Conservation (phyloP, 192 early-diverging fungal species). For the Pilaira anomala region DNA sequence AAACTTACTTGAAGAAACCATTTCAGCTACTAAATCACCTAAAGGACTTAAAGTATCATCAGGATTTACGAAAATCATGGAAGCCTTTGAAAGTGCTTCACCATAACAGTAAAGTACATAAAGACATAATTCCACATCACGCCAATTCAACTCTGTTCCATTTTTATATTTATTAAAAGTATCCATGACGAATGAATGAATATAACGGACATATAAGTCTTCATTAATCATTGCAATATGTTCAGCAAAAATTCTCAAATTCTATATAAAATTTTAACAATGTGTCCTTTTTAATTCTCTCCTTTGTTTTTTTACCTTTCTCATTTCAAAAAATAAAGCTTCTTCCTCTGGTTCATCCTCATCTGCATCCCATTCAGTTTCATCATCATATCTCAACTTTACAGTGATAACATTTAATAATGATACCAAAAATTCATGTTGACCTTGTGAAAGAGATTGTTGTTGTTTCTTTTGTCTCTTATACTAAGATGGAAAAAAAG, state of each 20-base stretch:
- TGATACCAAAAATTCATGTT: conserved; percentile 47
- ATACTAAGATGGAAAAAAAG: conserved; percentile 31
- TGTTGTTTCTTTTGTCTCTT: conserved; percentile 56
- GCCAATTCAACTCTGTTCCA: conserved; percentile 60
- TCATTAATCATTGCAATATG: conserved; percentile 70
- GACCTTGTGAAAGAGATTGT: conserved; percentile 41
- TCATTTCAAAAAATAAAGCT: conserved; percentile 66
- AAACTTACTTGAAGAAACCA: conserved; percentile 59
- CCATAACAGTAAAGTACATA: conserved; percentile 73
- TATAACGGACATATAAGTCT: conserved; percentile 52
- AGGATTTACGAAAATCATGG: conserved; percentile 41
- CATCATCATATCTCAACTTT: conserved; percentile 91
- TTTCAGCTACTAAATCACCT: conserved; percentile 57
- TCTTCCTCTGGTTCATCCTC: conserved; percentile 77
- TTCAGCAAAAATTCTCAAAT: conserved; percentile 67
- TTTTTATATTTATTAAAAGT: conserved; percentile 51
- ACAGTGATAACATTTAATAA: conserved; percentile 67
- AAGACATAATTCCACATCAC: conserved; percentile 72
- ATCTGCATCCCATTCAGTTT: conserved; percentile 69
- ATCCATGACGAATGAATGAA: conserved; percentile 57
- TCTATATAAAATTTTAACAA: conserved; percentile 38
- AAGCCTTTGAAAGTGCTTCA: conserved; percentile 58
- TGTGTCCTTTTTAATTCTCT: too few relatives aligned
- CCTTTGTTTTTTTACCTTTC: conserved; percentile 48
- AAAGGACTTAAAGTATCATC: conserved; percentile 45